Percentiles rank a stretch among this genome's conserved stretches.
These are phyloP conservation scores for Sanghuangporus sanghuang DNA, from an alignment of 1,284 basidiomycete species.

Conservation along the genomic window DNA sequence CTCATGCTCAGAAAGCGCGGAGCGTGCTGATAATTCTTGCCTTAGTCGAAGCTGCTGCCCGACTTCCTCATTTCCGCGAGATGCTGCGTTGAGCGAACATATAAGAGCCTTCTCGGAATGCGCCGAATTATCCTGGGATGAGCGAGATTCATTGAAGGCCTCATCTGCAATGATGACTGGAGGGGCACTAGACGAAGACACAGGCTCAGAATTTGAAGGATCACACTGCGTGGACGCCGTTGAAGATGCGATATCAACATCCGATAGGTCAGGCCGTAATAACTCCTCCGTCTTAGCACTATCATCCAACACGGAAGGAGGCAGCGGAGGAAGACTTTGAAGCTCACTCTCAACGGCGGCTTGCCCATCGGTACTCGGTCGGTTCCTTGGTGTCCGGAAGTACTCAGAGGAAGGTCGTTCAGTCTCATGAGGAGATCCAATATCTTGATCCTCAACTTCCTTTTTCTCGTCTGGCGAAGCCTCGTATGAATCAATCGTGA, in stretches of 20 bases:
- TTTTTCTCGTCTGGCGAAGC: not conserved
- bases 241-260: too few relatives aligned
- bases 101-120: not conserved
- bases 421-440: slow-evolving; percentile 11
- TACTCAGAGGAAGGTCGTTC: slow-evolving; percentile 12
- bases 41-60: not conserved
- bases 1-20: not conserved
- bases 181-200: not conserved
- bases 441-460: not conserved
- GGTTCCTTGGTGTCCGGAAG: slow-evolving; percentile 9
- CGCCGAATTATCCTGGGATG: not conserved
- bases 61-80: not conserved
- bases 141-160: not conserved
- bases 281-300: not conserved
- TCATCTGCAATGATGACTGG: not conserved
- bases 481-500: not conserved
- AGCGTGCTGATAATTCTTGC: not conserved
- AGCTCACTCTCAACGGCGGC: not conserved
- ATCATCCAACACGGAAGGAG: not conserved
- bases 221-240: not conserved
- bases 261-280: too few relatives aligned
- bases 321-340: slow-evolving; percentile 8
- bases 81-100: not conserved
- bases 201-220: not conserved
- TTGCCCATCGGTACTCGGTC: not conserved